A percentile compares a stretch with the other conserved stretches of the same genome.
Conservation (phyloP, 345 rosid species). For the Bruguiera gymnorhiza region DNA sequence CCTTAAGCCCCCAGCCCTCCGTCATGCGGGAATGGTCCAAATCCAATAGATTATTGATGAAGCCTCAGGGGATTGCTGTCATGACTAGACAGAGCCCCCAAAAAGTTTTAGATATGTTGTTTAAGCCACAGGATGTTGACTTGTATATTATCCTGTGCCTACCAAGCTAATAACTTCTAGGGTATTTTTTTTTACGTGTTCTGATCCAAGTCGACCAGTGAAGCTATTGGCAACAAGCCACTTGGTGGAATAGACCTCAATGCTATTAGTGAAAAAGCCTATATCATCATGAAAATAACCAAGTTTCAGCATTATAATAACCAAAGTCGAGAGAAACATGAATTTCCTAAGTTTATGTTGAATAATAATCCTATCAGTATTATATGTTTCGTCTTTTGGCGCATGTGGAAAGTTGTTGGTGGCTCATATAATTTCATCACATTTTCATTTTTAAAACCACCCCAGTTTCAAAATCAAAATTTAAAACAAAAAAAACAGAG, state of each 20-base stretch:
- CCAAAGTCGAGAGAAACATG: not conserved
- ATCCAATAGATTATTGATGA: not conserved
- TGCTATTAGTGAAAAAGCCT: conserved; percentile 3
- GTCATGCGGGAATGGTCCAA: too few relatives aligned
- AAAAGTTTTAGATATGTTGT: not conserved
- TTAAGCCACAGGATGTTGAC: conserved; percentile 15
- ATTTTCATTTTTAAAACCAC: not conserved
- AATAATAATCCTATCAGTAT: not conserved
- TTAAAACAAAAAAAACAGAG: too few relatives aligned
- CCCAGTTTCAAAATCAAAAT: too few relatives aligned
- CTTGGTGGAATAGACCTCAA: conserved; percentile 6
- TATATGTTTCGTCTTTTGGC: not conserved
- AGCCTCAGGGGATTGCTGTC: not conserved
- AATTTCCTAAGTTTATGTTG: not conserved
- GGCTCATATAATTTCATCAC: not conserved
- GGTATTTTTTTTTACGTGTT: not conserved
- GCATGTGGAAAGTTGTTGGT: not conserved
- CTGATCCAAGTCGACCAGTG: not conserved
- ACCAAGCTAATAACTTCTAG: conserved; percentile 7
- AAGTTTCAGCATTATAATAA: not conserved
- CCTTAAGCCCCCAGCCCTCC: too few relatives aligned
- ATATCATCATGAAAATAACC: conserved; percentile 15
- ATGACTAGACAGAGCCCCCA: too few relatives aligned
- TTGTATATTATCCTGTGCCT: conserved; percentile 9
- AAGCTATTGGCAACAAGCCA: conserved; percentile 25